Evolutionary conservation across 1,284 basidiomycete genomes (phyloP).

Genomic region (Trametes polyzona): DNA sequence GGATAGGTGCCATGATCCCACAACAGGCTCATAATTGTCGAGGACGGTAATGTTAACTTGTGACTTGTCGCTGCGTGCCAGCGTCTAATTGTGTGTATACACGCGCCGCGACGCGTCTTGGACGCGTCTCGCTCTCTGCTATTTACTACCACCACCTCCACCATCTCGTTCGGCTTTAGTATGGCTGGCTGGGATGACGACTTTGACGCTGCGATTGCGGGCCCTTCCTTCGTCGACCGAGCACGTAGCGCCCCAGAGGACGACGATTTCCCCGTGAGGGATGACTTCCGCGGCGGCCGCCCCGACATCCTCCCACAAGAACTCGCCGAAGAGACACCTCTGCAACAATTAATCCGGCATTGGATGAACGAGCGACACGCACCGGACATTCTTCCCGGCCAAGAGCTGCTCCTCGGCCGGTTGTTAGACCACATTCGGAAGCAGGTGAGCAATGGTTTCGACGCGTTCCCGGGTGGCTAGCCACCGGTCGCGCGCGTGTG

Average conservation of each 20-base stretch:
- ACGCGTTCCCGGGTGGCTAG: background rate
- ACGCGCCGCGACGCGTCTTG: conserved; percentile 4
- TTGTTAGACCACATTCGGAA: conserved; percentile 84
- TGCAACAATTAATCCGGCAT: conserved; percentile 71
- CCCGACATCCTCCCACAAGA: conserved; percentile 25
- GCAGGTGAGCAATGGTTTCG: conserved; percentile 62
- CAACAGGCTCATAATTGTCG: too few relatives aligned
- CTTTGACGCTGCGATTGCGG: conserved; percentile 22
- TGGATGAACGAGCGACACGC: conserved; percentile 90
- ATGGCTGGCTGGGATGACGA: conserved; percentile 31
- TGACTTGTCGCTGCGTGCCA: too few relatives aligned
- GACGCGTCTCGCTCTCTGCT: conserved; percentile 1
- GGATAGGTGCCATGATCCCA: too few relatives aligned
- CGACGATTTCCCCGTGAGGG: conserved; percentile 28
- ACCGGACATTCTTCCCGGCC: conserved; percentile 77
- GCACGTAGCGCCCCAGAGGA: conserved; percentile 28
- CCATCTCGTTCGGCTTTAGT: background rate
- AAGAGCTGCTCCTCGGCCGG: conserved; percentile 72
- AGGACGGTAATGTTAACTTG: too few relatives aligned
- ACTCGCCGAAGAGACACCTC: conserved; percentile 44
- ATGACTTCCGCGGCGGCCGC: conserved; percentile 14
- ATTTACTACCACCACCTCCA: background rate
- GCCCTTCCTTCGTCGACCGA: conserved; percentile 31
- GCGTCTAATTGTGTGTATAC: background rate
- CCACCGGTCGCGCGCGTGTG: background rate